Evolutionary conservation across 108 stramenopile species (phyloP).

Genomic region (Pseudonitzschia delicatissima): DNA sequence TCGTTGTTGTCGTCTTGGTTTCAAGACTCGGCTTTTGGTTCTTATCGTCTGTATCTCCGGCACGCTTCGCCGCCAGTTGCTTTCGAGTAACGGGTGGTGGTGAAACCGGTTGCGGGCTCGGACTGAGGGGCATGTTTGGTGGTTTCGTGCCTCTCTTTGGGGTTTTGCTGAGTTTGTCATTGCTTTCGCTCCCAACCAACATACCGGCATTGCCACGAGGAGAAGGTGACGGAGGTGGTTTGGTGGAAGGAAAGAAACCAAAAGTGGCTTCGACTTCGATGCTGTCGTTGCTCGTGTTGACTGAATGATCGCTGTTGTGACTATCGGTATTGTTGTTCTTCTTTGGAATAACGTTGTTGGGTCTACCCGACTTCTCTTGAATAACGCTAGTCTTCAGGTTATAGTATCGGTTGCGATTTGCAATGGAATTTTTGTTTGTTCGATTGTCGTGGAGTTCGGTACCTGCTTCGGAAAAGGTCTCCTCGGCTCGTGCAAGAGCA

Average conservation of each 20-base stretch:
- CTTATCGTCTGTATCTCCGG: neutral
- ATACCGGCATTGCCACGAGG: neutral
- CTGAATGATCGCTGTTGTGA: neutral
- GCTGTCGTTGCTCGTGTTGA: neutral
- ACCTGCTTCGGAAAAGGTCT: conserved; percentile 30
- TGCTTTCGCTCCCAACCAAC: neutral
- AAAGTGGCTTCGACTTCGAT: conserved; percentile 11
- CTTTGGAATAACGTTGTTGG: neutral
- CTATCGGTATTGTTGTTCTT: neutral
- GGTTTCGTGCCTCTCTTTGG: neutral
- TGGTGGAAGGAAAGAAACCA: conserved; percentile 34
- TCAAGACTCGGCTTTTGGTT: neutral
- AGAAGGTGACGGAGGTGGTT: conserved; percentile 18
- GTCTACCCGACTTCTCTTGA: neutral
- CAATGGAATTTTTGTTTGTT: neutral
- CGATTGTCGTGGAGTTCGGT: conserved; percentile 45
- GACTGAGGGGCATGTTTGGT: neutral
- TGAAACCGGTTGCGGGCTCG: neutral
- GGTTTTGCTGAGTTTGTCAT: neutral
- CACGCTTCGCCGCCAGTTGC: neutral
- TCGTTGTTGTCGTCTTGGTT: neutral
- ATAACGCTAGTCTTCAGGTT: neutral
- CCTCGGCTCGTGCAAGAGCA: neutral
- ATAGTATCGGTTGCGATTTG: neutral
- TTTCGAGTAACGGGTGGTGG: neutral